Evolutionary conservation across 1,284 basidiomycete species (phyloP), one percentile per base, ranked within the genome.

Genomic region (Ustilago shanxiensis): DNA sequence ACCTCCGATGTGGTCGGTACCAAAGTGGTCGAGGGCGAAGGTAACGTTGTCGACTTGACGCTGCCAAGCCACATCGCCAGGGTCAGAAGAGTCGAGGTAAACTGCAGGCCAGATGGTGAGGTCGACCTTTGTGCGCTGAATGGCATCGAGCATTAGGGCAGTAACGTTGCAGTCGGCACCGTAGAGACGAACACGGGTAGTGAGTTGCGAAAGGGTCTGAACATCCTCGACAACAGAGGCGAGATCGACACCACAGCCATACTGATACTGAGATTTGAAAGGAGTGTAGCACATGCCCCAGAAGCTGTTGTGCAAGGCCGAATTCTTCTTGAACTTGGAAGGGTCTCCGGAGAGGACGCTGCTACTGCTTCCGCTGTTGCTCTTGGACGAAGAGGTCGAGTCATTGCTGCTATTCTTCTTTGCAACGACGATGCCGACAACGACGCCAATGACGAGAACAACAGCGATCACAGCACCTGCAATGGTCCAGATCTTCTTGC

Each of bases 101-200:
- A 73, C 65, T 29, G 71, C 71, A 18, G 66, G 71, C 16, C n/a
- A 73, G 58, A 75, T 61, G 61, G 70, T 73, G 45, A 77, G 60
- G 41, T 77, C 66, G 56, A 58, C 57, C 66, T 77, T 77, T 31
- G 74, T 77, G 16, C 65, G 68, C 24, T 77, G 47, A 31, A 77
- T 72, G 20, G 71, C 74, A 26, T 77, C 68, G 45, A 77, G 71
- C 33, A 72, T 31, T 22, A 72, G 58, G 2, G 70, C 65, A 28
- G 74, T 73, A 50, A 68, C 61, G 61, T 73, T 73, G 74, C 74
- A 77, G 59, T 77, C 74, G n/a, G 71, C 57, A 31, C 66, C 71
- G 39, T 73, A 73, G 18, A 69, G 71, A 47, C 71, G 59, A 1
- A 73, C 71, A 22, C 66, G 61, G 22, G 49, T 57, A 37, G 71